These are phyloP conservation scores for Trichoderma gamsii DNA, from an alignment of 495 filamentous ascomycete genomes.

Conservation along the genomic window DNA sequence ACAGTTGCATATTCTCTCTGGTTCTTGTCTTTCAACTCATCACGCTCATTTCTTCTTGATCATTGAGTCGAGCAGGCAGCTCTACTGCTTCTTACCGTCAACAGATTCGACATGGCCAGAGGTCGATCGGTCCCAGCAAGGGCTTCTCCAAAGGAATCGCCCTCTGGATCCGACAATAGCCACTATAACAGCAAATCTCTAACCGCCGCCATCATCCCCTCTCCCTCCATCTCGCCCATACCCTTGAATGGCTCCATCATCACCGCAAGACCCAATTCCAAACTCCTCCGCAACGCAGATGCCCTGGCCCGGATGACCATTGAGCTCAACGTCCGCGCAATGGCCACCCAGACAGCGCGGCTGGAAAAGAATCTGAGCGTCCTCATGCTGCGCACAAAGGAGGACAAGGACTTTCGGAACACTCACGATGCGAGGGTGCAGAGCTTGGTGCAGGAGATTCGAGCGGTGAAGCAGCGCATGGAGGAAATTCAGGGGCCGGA, in stretches of 20 bases:
- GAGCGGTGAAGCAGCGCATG: constrained; percentile 37
- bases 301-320: constrained; percentile 1
- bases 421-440: neutral
- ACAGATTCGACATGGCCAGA: neutral
- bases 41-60: neutral
- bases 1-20: neutral
- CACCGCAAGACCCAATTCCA: neutral
- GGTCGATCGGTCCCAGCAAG: constrained; percentile 4
- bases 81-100: neutral
- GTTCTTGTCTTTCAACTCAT: neutral
- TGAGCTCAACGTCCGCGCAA: constrained; percentile 8
- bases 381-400: neutral
- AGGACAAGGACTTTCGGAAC: neutral
- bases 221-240: neutral
- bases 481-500: constrained; percentile 11
- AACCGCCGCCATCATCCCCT: neutral
- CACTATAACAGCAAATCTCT: neutral
- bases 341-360: neutral
- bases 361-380: neutral
- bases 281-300: neutral
- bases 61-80: neutral
- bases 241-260: neutral
- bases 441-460: neutral
- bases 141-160: neutral
- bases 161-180: neutral